Evolutionary conservation across 129 eudicot genomes (phyloP), one percentile per base, ranked within the genome.

Genomic region (Centaurea solstitialis): DNA sequence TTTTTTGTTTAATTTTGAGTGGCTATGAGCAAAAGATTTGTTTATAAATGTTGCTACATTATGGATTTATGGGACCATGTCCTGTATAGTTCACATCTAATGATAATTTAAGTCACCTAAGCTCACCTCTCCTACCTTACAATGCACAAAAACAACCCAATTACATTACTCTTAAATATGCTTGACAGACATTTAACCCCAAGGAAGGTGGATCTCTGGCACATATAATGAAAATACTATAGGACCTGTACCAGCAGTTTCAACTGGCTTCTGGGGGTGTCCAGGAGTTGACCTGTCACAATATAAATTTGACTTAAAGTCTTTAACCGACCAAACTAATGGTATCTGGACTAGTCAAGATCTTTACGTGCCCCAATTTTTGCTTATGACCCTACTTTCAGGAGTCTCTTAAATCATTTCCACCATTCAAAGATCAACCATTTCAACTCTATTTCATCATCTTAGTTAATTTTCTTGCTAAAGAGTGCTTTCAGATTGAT

Each of bases 391-490:
- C 18, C 8, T n/a, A 17, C 23, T 57, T n/a, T 53, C 64, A 53
- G 64, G 9, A 53, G n/a, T 53, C 64, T 53, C 64, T 53, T 17
- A 53, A 53, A 17, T 53, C 64, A 53, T 53, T 53, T 53, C 22
- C 64, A 53, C 64, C n/a, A 53, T 53, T 53, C 62, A 53, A 53
- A 17, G 22, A 53, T 53, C 22, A 53, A n/a, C 22, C 22, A 53
- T 53, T 53, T n/a, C 21, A 53, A 53, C 64, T 53, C 8, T 53
- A 17, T 53, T 53, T 53, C 64, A 53, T 6, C 22, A 53, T 53
- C 64, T 53, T 53, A 53, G 17, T 53, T 53, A 53, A 53, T 53
- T 53, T 17, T 38, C 75, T 20, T 71, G 57, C 75, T 71, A 71
- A 18, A 39, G 64, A 53, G 22, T 53, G 64, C 64, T 53, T 53